Evolutionary conservation across 2,329 filamentous ascomycete genomes (phyloP).

Genomic region (Pseudocercospora eumusae): DNA sequence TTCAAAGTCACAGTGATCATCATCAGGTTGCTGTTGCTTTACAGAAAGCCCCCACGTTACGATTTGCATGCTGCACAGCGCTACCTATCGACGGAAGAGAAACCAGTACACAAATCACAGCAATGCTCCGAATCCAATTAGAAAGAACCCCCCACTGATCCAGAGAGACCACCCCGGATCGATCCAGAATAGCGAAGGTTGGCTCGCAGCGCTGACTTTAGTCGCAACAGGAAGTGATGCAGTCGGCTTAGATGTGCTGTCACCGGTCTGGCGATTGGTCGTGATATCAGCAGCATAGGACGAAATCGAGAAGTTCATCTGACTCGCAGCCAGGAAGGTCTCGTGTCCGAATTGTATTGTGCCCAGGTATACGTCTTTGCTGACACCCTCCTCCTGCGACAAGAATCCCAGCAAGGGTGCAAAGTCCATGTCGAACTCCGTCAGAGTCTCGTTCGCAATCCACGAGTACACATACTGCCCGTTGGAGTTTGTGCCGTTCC

Average conservation of each 20-base stretch:
- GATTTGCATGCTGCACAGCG: not conserved
- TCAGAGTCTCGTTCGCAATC: slow-evolving; percentile 25
- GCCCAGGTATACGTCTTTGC: slow-evolving; percentile 23
- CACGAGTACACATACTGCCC: slow-evolving; percentile 26
- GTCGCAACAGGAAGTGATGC: slow-evolving; percentile 15
- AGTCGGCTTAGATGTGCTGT: slow-evolving; percentile 14
- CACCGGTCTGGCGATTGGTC: slow-evolving; percentile 1
- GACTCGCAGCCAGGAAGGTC: slow-evolving; percentile 21
- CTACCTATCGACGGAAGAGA: not conserved
- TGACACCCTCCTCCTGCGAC: slow-evolving; percentile 12
- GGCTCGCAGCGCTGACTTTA: slow-evolving; percentile 6
- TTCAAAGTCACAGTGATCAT: slow-evolving; percentile 6
- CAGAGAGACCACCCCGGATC: not conserved
- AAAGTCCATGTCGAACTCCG: slow-evolving; percentile 23
- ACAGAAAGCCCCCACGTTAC: not conserved
- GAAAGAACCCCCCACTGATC: not conserved
- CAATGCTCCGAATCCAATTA: slow-evolving; percentile 1
- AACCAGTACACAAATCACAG: not conserved
- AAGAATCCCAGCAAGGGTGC: slow-evolving; percentile 25
- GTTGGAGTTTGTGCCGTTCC: slow-evolving; percentile 23
- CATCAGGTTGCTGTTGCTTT: not conserved
- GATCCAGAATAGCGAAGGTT: not conserved
- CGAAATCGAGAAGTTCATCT: slow-evolving; percentile 26
- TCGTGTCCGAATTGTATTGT: slow-evolving; percentile 25
- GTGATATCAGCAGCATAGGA: slow-evolving; percentile 16